These are phyloP conservation scores for Kregervanrija delftensis DNA, from an alignment of 805 yeast genomes.

Conservation along the genomic window DNA sequence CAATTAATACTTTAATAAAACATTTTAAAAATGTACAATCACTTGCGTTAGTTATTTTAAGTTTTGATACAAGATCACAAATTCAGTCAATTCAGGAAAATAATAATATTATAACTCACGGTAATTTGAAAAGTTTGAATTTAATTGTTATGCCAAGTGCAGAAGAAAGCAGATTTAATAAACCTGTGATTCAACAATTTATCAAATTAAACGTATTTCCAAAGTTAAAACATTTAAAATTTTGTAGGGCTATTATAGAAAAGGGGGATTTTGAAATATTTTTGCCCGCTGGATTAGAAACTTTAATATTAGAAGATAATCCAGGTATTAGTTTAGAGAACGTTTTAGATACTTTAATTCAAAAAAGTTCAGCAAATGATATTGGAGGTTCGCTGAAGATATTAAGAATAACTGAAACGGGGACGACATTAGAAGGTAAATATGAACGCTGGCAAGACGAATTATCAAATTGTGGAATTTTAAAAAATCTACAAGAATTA, in stretches of 20 bases:
- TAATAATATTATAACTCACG: not conserved
- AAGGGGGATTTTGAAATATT: not conserved
- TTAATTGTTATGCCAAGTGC: not conserved
- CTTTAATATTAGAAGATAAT: not conserved
- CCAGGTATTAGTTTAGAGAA: not conserved
- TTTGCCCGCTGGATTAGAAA: not conserved
- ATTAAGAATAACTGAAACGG: not conserved
- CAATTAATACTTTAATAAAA: not conserved
- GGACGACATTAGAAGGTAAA: conserved; percentile 1
- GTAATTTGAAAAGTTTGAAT: not conserved
- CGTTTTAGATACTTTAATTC: not conserved
- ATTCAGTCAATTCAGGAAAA: no score
- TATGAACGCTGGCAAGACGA: conserved; percentile 1
- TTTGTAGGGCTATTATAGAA: not conserved
- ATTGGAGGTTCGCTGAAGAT: not conserved
- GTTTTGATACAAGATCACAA: conserved; percentile 1
- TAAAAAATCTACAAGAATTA: not conserved
- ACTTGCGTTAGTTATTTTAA: not conserved
- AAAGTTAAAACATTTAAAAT: not conserved
- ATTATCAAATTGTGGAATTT: not conserved
- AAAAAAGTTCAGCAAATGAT: not conserved
- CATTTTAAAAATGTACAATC: not conserved
- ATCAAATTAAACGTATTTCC: conserved; percentile 1
- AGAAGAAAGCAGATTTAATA: not conserved
- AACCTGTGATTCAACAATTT: not conserved